Evolutionary conservation across 116 monocot genomes (phyloP), one percentile per base, ranked within the genome.

Genomic region (Dioscorea cayenensis): DNA sequence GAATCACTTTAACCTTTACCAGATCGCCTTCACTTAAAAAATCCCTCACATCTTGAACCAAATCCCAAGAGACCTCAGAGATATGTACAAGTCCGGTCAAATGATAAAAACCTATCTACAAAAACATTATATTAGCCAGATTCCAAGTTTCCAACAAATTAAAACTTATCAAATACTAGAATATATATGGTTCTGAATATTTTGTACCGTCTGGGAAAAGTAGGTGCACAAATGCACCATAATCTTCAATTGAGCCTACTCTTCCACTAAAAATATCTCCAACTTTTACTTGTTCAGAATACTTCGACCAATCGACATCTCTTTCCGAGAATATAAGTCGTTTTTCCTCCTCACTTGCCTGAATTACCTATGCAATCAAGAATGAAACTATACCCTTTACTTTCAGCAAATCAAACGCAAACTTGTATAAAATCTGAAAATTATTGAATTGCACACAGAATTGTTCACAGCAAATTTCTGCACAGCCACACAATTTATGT

Each of bases 31-130:
- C 84, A 69, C 50, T 77, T 36, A 92, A 74, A 64, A 92, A 73
- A 84, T 96, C 92, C 74, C 90, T 84, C 18, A 96, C 84, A 77
- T 96, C 96, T 73, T 89, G 92, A 49, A 96, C 86, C 64, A 96
- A 72, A 79, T 96, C 96, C 96, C 96, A 96, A 16, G 96, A 96
- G 73, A 88, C 87, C 76, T 96, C 96, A 38, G 92, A 92, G 65
- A 96, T 77, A 79, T 96, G 96, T 38, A 92, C 90, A 69, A 96
- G 84, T 18, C 96, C 96, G 51, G 90, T 96, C 16, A 96, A 77
- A 81, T 84, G 70, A 76, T 96, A 96, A 50, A 12, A 48, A 29
- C 95, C 96, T 92, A 75, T 52, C 48, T 52, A 75, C 52, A 36
- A 66, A 28, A 63, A 16, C 5, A 27, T 20, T 12, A 51, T 25